Base-by-base conservation (phyloP, 2,329 filamentous ascomycete species). In the Colletotrichum sp. region DNA sequence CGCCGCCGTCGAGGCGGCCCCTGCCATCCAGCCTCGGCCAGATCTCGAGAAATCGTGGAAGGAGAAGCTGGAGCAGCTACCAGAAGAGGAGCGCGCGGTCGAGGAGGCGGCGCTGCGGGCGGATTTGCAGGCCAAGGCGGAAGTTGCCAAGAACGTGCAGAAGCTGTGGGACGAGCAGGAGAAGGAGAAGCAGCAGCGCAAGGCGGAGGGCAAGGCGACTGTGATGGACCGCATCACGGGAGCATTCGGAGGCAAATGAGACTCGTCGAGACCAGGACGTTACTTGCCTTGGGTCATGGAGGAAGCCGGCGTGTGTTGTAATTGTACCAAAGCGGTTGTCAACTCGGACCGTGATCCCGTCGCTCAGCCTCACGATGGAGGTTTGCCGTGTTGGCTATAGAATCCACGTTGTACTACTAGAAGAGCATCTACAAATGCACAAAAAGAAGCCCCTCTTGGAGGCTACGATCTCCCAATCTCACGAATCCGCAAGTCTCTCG, bases 51-150 rank as follows among this genome's bases (percentile, higher is more conserved):
- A 88, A 75, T 83, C 83, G 64, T 89, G 91, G 82, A 88, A 89
- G 80, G 87, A 91, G 78, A 86, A 88, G 79, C 83, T 94, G 61
- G 88, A 92, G 67, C 89, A 92, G 79, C 84, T 93, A 67, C 88
- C 88, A 6, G 89, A 89, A 66, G 86, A 87, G 72, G 92, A 94
- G 83, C 87, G 91, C 32, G 86, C 87, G 59, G 83, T 92, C 21
- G 93, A 95, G 82, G 90, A 93, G 82, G 89, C 90, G 75, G 91
- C 93, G 24, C 86, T 94, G 77, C 87, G 89, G 74, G 92, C 91
- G 8, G 92, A 95, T 85, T 84, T 90, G 72, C 86, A 90, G 80
- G 89, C 90, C 78, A 92, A 92, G 81, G 84, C 89, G 64, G 89
- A 93, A 79, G 87, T 95, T 80, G 90, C 92, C 68, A 83, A 86